phyloP scores from a whole-genome alignment of 176 grass and related monocot species.

The Eragrostis curvula region DNA sequence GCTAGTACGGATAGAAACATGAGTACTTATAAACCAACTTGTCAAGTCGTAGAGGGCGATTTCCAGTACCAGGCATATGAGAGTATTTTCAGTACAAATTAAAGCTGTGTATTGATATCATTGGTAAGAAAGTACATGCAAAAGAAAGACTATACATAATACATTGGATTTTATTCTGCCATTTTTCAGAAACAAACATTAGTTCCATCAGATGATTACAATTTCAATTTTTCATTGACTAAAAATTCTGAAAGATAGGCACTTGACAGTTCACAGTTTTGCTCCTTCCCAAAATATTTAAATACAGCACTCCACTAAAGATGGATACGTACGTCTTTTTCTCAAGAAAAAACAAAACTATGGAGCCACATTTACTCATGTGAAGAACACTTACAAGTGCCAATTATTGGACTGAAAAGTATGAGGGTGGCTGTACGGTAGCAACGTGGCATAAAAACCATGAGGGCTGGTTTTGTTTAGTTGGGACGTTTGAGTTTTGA shows the following conservation, averaged over 20 bases:
- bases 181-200: constrained; percentile 13
- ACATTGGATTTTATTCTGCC: too few relatives aligned
- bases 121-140: not conserved
- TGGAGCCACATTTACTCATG: not conserved
- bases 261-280: not conserved
- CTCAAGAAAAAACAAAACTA: not conserved
- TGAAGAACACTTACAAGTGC: not conserved
- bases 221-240: not conserved
- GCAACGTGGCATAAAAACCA: constrained; percentile 12
- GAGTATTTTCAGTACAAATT: not conserved
- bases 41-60: constrained; percentile 7
- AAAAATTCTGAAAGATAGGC: not conserved
- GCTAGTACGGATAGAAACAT: constrained; percentile 33
- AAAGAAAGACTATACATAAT: not conserved
- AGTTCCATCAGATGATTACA: not conserved
- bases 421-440: not conserved
- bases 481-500: constrained; percentile 52
- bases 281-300: not conserved
- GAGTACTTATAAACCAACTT: constrained; percentile 17
- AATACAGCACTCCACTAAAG: not conserved
- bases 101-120: not conserved
- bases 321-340: not conserved
- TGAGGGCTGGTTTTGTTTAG: constrained; percentile 48
- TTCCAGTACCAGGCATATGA: not conserved
- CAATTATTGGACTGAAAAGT: not conserved